Percentiles rank a stretch among this genome's conserved stretches.
phyloP scores from a whole-genome alignment of 164 flowering plant genomes.

The Piper longum region DNA sequence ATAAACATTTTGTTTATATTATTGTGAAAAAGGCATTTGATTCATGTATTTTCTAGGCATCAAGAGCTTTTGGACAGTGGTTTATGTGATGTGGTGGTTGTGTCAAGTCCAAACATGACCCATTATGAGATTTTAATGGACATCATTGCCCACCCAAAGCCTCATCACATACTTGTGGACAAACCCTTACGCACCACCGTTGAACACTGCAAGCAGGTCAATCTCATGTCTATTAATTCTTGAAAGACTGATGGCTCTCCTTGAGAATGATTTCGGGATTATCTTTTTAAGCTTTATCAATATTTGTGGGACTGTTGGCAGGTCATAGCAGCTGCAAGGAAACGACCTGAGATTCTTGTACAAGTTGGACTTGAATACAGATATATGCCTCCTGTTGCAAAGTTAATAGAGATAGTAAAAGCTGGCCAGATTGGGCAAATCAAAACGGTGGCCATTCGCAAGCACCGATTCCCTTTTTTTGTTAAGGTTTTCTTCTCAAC shows the following conservation, averaged over 20 bases:
- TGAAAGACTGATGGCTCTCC: no score
- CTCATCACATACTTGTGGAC: slow-evolving; percentile 89
- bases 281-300: no score
- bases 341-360: slow-evolving; percentile 62
- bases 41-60: slow-evolving; percentile 66
- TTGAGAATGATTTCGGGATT: no score
- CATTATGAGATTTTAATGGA: slow-evolving; percentile 86
- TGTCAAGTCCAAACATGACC: slow-evolving; percentile 90
- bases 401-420: slow-evolving; percentile 64
- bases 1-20: no score
- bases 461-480: slow-evolving; percentile 88
- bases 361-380: slow-evolving; percentile 96
- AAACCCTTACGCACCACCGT: slow-evolving; percentile 97
- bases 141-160: slow-evolving; percentile 63
- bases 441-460: slow-evolving; percentile 87
- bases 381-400: slow-evolving; percentile 97
- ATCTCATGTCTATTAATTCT: neutral
- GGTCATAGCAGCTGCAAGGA: slow-evolving; percentile 74
- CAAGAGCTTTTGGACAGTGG: slow-evolving; percentile 66
- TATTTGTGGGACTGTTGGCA: slow-evolving; percentile 6
- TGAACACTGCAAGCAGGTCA: slow-evolving; percentile 64
- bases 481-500: slow-evolving; percentile 47
- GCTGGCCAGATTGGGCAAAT: slow-evolving; percentile 57
- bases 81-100: slow-evolving; percentile 74
- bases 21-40: neutral